These are phyloP conservation scores for Serendipita sp. DNA, from an alignment of 768 basidiomycete species.

Conservation along the genomic window DNA sequence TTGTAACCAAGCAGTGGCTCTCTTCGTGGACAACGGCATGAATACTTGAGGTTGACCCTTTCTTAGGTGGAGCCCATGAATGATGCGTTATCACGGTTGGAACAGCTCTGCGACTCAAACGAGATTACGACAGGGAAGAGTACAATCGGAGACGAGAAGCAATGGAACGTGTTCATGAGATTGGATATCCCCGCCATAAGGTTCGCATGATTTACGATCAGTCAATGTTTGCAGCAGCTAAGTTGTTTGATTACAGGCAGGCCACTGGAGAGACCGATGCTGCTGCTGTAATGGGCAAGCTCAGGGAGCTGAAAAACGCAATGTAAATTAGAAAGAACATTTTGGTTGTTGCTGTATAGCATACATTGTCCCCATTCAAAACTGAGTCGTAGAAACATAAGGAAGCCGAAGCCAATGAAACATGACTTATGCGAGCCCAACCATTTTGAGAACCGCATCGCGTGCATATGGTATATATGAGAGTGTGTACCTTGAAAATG, in stretches of 20 bases:
- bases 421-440: conserved; percentile 25
- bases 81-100: conserved; percentile 40
- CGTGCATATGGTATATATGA: conserved; percentile 84
- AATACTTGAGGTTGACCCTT: not conserved
- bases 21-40: not conserved
- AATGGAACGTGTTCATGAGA: conserved; percentile 93
- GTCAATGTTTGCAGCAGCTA: not conserved
- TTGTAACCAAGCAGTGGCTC: not conserved
- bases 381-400: not conserved
- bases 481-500: conserved; percentile 18
- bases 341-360: not conserved
- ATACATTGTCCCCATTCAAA: not conserved
- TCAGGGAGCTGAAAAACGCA: conserved; percentile 77
- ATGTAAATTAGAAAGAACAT: conserved; percentile 13
- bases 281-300: conserved; percentile 49
- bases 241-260: conserved; percentile 25
- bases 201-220: conserved; percentile 27
- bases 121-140: conserved; percentile 59
- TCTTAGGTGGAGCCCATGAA: conserved; percentile 42
- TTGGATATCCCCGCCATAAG: conserved; percentile 42
- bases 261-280: conserved; percentile 32
- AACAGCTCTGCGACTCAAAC: conserved; percentile 40
- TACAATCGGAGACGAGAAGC: conserved; percentile 85
- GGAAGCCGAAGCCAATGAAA: not conserved
- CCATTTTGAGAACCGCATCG: conserved; percentile 45